Evolutionary conservation across 2,329 filamentous ascomycete genomes (phyloP), one percentile per base, ranked within the genome.

Genomic region (Aspergillus awamori): DNA sequence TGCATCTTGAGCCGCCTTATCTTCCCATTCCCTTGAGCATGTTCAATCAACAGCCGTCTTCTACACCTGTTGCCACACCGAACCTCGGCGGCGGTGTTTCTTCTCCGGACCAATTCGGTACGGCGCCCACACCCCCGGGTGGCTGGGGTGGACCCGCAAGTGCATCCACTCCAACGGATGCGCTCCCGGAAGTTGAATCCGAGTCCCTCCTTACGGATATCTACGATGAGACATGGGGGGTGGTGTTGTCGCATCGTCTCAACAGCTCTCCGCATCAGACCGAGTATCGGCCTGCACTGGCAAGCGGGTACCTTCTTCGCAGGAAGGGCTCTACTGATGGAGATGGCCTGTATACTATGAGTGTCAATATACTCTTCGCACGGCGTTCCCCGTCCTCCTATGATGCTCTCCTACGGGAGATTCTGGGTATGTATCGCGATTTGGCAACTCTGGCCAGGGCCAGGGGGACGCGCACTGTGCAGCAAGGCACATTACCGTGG

Each of bases 141-240:
- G 70, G 67, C 7, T 63, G 63, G 2, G 66, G 67, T 67, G 61
- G 72, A 28, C 33, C 80, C 7, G 78, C 79, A 13, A 80, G 72
- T 64, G 77, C 75, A 20, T 58, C 71, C 28, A 72, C 72, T 8
- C 69, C 77, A 15, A 73, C 75, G 5, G 73, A 77, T 1, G 63
- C 72, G 7, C 67, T 72, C 10, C 62, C 71, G 22, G 73, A 83
- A 72, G 63, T 79, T 24, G 86, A 88, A 60, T 79, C 81, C 0
- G 86, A 88, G 54, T 81, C 84, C 2, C 78, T 83, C 8, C 80
- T 89, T 10, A 74, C 85, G 41, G 86, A 89, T 67, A 73, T 82
- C 17, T 81, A 80, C 22, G 86, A 89, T 68, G 86, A 89, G 64
- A 83, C 83, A 0, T 88, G 85, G 84, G 80, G 79, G 33, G 74